Evolutionary conservation across 2,329 filamentous ascomycete genomes (phyloP), one percentile per base, ranked within the genome.

Genomic region (Trichophyton equinum): DNA sequence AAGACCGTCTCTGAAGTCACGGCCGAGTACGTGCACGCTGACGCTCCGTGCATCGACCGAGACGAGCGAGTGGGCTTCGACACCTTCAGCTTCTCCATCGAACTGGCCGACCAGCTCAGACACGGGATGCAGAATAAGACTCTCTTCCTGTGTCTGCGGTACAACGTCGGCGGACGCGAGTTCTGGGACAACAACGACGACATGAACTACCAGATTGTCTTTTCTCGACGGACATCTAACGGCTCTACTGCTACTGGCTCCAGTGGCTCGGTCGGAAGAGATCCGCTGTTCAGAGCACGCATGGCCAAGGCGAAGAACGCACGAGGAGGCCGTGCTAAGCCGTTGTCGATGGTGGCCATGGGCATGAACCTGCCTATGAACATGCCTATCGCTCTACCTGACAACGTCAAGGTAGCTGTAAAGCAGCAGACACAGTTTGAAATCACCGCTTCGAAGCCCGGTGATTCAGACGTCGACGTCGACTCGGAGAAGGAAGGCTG

Each of bases 1-100:
- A 96, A 95, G 80, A 99, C 94, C 0, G 95, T 91, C 0, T 99
- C 94, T 0, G 94, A 99, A 72, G 88, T 97, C 1, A 81, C 82
- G 42, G 92, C 89, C n/a, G 91, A 96, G 68, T 99, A 84, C 76
- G 86, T 85, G 71, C 33, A 36, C 1, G 83, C 88, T 64, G 88
- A 94, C 74, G 82, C 92, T 53, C 78, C 77, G 2, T 22, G 11
- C 9, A 51, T 60, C 47, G 62, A 66, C 11, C 77, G 82, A 22
- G 80, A 87, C 67, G 49, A 55, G 27, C 13, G 49, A 9, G 49
- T 18, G 3, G 85, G 86, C 56, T 86, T 87, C 67, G 94, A 99
- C 72, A 84, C 89, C 44, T 99, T 99, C 77, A 89, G 86, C 70
- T 99, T 99, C 75, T 89, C 85, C 73, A 95, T 99, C 78, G 92